These are phyloP conservation scores for Jamesozyma piceae DNA, from an alignment of 805 yeast genomes.

Conservation along the genomic window DNA sequence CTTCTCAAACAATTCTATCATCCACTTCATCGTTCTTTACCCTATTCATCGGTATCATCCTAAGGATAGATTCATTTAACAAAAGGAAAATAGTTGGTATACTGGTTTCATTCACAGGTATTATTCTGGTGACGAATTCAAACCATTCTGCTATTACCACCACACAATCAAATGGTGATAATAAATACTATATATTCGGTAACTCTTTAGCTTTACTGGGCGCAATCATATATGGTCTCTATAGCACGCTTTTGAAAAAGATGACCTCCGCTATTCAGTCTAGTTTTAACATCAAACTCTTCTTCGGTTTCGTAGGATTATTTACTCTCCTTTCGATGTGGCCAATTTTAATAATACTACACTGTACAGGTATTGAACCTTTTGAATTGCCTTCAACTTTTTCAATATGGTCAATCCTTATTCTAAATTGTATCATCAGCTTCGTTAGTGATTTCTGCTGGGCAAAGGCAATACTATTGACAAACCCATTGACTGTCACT, in stretches of 20 bases:
- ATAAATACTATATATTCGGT: slow-evolving; percentile 41
- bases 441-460: slow-evolving; percentile 82
- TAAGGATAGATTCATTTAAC: slow-evolving; percentile 58
- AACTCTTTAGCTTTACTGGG: slow-evolving; percentile 69
- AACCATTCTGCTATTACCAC: slow-evolving; percentile 34
- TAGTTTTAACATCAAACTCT: slow-evolving; percentile 63
- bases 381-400: slow-evolving; percentile 54
- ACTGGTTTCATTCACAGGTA: slow-evolving; percentile 61
- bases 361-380: slow-evolving; percentile 49
- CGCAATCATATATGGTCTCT: slow-evolving; percentile 77
- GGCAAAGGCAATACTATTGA: slow-evolving; percentile 85
- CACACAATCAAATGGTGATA: slow-evolving; percentile 13
- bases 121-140: slow-evolving; percentile 54
- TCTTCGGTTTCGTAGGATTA: slow-evolving; percentile 88
- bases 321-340: slow-evolving; percentile 61
- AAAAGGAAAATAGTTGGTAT: slow-evolving; percentile 56
- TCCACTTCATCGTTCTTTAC: slow-evolving; percentile 89
- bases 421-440: slow-evolving; percentile 61
- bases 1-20: slow-evolving; percentile 84
- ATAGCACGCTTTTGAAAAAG: slow-evolving; percentile 75
- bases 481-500: slow-evolving; percentile 87
- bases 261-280: slow-evolving; percentile 56
- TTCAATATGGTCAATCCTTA: slow-evolving; percentile 37
- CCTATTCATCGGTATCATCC: slow-evolving; percentile 59
- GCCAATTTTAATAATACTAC: slow-evolving; percentile 64